These are phyloP conservation scores for Saturnispora diversa DNA, from an alignment of 805 yeast species.

Conservation along the genomic window DNA sequence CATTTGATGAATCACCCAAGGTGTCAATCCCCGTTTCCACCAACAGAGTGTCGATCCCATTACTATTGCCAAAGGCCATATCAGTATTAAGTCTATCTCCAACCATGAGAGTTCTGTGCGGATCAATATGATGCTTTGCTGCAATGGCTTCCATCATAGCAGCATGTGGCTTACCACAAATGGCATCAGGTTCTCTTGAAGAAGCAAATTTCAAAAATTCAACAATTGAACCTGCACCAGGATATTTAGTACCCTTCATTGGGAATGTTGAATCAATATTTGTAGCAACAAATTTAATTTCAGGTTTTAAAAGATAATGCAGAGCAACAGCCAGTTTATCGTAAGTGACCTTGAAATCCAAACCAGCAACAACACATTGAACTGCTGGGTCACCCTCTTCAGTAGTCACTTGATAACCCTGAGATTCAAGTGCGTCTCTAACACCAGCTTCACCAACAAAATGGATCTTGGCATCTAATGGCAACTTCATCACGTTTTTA, in stretches of 20 bases:
- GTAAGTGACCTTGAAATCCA: slow-evolving; percentile 71
- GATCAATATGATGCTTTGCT: slow-evolving; percentile 51
- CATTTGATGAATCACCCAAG: slow-evolving; percentile 38
- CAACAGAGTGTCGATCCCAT: slow-evolving; percentile 78
- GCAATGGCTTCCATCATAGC: slow-evolving; percentile 87
- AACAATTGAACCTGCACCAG: slow-evolving; percentile 93
- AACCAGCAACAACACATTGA: slow-evolving; percentile 85
- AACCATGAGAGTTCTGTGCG: slow-evolving; percentile 70
- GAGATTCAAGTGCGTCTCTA: slow-evolving; percentile 62
- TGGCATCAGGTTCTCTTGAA: slow-evolving; percentile 69
- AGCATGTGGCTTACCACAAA: slow-evolving; percentile 84
- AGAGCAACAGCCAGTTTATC: slow-evolving; percentile 73
- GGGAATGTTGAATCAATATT: slow-evolving; percentile 95
- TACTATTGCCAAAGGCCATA: slow-evolving; percentile 82
- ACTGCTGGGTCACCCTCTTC: slow-evolving; percentile 64
- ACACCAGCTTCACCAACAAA: slow-evolving; percentile 87
- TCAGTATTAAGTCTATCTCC: slow-evolving; percentile 96
- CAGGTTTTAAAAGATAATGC: slow-evolving; percentile 64
- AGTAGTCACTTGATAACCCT: slow-evolving; percentile 72
- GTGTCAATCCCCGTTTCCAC: slow-evolving; percentile 90
- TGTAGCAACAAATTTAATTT: slow-evolving; percentile 77
- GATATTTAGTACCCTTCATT: slow-evolving; percentile 71
- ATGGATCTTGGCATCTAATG: slow-evolving; percentile 74
- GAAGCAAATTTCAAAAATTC: slow-evolving; percentile 66
- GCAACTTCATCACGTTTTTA: slow-evolving; percentile 63